These are phyloP conservation scores for Diaporthe batatas DNA, from an alignment of 2,329 filamentous ascomycete genomes.

Conservation along the genomic window DNA sequence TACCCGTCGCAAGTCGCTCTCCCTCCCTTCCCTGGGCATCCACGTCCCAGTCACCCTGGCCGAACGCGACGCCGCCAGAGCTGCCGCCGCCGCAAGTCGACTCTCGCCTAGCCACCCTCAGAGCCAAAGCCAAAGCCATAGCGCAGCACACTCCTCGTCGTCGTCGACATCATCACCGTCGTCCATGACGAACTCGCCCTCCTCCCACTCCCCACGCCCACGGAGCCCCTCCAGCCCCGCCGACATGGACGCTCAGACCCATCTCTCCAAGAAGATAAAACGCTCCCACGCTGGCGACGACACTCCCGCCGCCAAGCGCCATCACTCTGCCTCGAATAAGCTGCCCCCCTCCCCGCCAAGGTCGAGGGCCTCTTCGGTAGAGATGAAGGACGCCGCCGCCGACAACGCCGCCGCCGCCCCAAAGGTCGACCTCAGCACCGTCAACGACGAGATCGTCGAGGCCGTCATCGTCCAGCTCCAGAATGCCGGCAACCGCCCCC, in stretches of 20 bases:
- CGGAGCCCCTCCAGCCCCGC: slow-evolving; percentile 37
- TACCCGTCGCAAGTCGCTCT: slow-evolving; percentile 95
- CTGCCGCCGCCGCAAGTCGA: slow-evolving; percentile 57
- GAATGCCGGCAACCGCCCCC: slow-evolving; percentile 90
- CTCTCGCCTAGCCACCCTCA: slow-evolving; percentile 48
- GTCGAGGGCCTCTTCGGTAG: slow-evolving; percentile 54
- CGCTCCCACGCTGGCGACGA: slow-evolving; percentile 74
- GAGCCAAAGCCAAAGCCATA: slow-evolving; percentile 43
- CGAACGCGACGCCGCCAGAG: slow-evolving; percentile 66
- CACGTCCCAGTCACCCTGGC: slow-evolving; percentile 80
- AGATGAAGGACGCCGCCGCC: slow-evolving; percentile 56
- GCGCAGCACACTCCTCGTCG: slow-evolving; percentile 40
- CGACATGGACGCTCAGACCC: slow-evolving; percentile 47
- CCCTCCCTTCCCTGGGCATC: slow-evolving; percentile 91
- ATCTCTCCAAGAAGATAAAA: slow-evolving; percentile 78
- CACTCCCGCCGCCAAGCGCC: slow-evolving; percentile 51
- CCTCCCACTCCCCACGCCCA: slow-evolving; percentile 44
- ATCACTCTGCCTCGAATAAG: slow-evolving; percentile 73
- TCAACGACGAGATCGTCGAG: slow-evolving; percentile 96
- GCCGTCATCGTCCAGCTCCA: slow-evolving; percentile 90
- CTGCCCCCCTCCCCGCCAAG: slow-evolving; percentile 80
- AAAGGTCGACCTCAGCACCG: slow-evolving; percentile 82
- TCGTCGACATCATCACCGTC: slow-evolving; percentile 50
- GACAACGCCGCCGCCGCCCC: slow-evolving; percentile 46
- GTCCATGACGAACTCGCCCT: slow-evolving; percentile 48